Evolutionary conservation across 2,329 filamentous ascomycete species (phyloP).

Genomic region (Beauveria brongniartii): DNA sequence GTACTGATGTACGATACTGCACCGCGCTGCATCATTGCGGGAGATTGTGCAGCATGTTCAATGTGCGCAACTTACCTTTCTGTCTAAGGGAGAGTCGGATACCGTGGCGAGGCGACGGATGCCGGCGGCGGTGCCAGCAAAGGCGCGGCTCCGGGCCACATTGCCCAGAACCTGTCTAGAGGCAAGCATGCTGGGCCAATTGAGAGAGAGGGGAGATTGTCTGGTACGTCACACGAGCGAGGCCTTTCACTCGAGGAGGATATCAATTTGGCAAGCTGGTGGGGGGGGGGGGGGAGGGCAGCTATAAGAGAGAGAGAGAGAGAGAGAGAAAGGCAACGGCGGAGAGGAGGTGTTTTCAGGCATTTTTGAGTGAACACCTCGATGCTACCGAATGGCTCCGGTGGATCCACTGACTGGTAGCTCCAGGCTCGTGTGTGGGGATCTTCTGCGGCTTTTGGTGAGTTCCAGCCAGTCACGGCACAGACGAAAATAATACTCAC

Average conservation of each 20-base stretch:
- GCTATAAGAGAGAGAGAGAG: conserved; percentile 17
- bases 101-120: conserved; percentile 75
- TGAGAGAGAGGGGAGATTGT: conserved; percentile 24
- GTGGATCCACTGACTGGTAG: conserved; percentile 9
- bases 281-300: conserved; percentile 15
- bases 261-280: conserved; percentile 14
- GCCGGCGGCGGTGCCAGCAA: conserved; percentile 48
- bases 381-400: conserved; percentile 2
- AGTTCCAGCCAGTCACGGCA: conserved; percentile 6
- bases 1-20: not conserved
- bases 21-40: not conserved
- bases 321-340: conserved; percentile 16
- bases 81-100: conserved; percentile 76
- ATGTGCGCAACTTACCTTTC: conserved; percentile 55
- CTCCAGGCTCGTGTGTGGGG: conserved; percentile 8
- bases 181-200: conserved; percentile 52
- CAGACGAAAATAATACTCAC: conserved; percentile 22
- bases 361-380: not conserved
- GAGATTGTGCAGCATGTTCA: not conserved
- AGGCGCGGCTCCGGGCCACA: conserved; percentile 52
- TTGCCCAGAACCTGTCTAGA: conserved; percentile 62
- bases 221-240: conserved; percentile 9
- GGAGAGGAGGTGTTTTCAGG: conserved; percentile 21
- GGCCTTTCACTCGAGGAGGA: conserved; percentile 9
- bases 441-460: not conserved